These are phyloP conservation scores for Alternaria arborescens DNA, from an alignment of 2,329 filamentous ascomycete species.

Conservation along the genomic window DNA sequence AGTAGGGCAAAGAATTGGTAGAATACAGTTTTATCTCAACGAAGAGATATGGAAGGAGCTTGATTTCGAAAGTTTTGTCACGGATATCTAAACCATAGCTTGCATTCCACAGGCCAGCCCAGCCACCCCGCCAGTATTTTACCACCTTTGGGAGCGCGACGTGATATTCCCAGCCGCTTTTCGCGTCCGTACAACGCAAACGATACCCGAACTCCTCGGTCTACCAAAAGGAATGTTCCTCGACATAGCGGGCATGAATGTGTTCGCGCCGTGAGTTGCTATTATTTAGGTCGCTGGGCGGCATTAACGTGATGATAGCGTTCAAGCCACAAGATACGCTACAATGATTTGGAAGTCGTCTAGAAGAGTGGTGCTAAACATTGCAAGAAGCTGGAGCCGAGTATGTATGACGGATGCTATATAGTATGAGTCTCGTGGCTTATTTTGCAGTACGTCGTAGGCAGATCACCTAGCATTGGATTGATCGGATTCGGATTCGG, in stretches of 20 bases:
- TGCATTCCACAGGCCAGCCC: neutral
- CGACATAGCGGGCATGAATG: neutral
- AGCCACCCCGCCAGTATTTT: neutral
- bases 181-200: neutral
- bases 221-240: neutral
- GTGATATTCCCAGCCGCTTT: neutral
- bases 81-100: neutral
- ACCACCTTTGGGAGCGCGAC: neutral
- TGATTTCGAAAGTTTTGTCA: neutral
- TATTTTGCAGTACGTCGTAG: neutral
- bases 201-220: neutral
- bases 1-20: neutral
- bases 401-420: neutral
- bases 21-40: neutral
- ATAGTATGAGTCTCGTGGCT: neutral
- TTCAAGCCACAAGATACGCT: neutral
- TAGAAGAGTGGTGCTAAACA: neutral
- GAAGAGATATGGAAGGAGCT: conserved; percentile 1
- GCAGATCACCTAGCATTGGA: neutral
- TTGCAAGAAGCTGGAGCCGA: neutral
- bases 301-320: neutral
- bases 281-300: neutral
- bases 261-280: neutral
- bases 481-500: neutral
- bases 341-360: neutral